Percentiles rank a stretch among this genome's conserved stretches.
Conservation (phyloP, 768 basidiomycete genomes). For the Suillus alpinus region DNA sequence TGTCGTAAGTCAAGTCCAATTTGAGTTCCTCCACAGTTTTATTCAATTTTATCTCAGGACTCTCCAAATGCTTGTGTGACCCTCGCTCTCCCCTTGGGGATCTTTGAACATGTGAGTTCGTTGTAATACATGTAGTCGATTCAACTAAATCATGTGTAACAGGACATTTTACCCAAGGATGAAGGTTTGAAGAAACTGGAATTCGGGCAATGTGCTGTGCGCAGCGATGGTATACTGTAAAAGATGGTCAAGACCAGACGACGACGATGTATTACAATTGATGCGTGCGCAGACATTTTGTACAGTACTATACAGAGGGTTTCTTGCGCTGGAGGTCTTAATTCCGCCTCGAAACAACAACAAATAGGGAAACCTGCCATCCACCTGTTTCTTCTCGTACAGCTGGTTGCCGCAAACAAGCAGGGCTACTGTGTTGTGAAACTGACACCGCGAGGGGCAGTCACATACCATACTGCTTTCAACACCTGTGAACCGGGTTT, state of each 20-base stretch:
- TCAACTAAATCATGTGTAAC: not conserved
- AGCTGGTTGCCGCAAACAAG: not conserved
- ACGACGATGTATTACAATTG: not conserved
- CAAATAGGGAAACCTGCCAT: not conserved
- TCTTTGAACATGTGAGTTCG: slow-evolving; percentile 63
- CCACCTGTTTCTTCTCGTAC: not conserved
- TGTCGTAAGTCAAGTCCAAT: slow-evolving; percentile 43
- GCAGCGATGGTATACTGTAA: slow-evolving; percentile 58
- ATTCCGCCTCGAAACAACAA: not conserved
- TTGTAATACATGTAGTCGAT: not conserved
- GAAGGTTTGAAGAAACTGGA: slow-evolving; percentile 58
- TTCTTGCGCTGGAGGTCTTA: not conserved
- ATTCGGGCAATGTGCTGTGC: slow-evolving; percentile 65
- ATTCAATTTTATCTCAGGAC: slow-evolving; percentile 39
- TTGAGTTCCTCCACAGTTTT: not conserved
- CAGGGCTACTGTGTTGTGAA: slow-evolving; percentile 10
- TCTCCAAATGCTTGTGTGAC: slow-evolving; percentile 80
- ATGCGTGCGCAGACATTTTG: not conserved
- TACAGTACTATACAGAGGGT: not conserved
- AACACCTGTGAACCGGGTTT: slow-evolving; percentile 22
- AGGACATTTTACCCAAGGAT: slow-evolving; percentile 69
- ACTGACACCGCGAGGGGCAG: slow-evolving; percentile 20
- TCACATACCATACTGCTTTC: slow-evolving; percentile 28
- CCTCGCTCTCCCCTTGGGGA: slow-evolving; percentile 69
- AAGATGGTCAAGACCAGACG: not conserved